Base-by-base conservation (phyloP, 2,329 filamentous ascomycete genomes). In the Fusarium torreyae region DNA sequence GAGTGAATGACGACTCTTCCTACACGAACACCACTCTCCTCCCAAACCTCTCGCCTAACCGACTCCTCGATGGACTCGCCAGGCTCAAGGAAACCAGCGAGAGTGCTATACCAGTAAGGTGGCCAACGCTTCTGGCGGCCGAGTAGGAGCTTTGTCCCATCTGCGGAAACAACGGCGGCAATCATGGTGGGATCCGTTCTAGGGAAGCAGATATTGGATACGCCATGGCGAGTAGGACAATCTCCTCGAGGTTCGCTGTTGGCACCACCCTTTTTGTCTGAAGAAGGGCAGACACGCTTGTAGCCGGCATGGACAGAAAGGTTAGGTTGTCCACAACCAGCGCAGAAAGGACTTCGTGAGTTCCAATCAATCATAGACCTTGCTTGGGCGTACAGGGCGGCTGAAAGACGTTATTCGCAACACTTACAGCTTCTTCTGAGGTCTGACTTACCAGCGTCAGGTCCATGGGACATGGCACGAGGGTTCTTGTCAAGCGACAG, bases 141-240 rank as follows among this genome's bases (percentile, higher is more conserved):
- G 1, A 99, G 90, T 9, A 99, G 88, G 39, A 97, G 82, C 65
- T 89, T 88, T 70, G 90, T 87, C 50, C 92, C 92, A 72, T 97
- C 93, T 51, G 90, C 85, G 54, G 92, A 97, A 33, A 98, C 88
- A 13, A 98, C 91, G 1, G 94, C 95, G 82, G 97, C 94, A 81
- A 99, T 99, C 78, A 98, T 94, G 28, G 94, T 97, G 1, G 94
- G 94, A 74, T 98, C 94, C 3, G 95, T 98, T 51, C 94, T 89
- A 4, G 95, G 95, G 84, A 98, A 98, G 76, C 87, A 91, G 54
- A 98, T 86, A 81, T 99, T 99, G 33, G 94, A 97, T 45, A 99
- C 83, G 26, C 93, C 94, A 39, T 89, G 91, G 55, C 96, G 89
- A 1, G 94, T 97, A 9, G 88, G 90, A 80, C 96, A 99, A 18